Conservation (phyloP, 805 yeast genomes). For the Lipomyces sp. region DNA sequence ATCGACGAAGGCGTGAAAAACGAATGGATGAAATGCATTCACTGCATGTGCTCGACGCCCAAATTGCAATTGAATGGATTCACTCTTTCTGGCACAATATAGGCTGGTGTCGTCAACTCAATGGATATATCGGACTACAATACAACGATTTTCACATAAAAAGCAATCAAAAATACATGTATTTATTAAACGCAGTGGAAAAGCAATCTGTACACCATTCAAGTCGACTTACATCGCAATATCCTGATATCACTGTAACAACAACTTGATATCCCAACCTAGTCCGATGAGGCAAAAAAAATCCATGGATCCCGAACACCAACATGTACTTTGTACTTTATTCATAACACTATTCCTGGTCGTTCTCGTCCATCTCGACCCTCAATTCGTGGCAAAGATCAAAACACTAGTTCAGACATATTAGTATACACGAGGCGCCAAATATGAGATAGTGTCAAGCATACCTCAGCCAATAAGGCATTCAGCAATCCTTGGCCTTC, state of each 20-base stretch:
- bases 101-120: too few species aligned
- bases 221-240: neutral
- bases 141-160: neutral
- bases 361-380: constrained; percentile 55
- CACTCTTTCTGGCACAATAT: too few species aligned
- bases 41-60: too few species aligned
- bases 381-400: constrained; percentile 91
- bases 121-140: neutral
- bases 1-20: too few species aligned
- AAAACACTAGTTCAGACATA: constrained; percentile 57
- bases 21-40: too few species aligned
- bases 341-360: constrained; percentile 12
- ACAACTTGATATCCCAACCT: neutral
- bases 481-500: constrained; percentile 97
- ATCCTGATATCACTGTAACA: neutral
- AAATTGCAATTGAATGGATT: too few species aligned
- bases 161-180: neutral
- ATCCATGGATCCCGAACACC: neutral
- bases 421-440: neutral
- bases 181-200: neutral
- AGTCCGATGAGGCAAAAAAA: neutral
- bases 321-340: neutral
- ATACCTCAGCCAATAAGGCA: constrained; percentile 33
- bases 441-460: neutral
- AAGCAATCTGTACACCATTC: neutral